These are phyloP conservation scores for Yarrowia osloensis DNA, from an alignment of 805 yeast species.

Conservation along the genomic window DNA sequence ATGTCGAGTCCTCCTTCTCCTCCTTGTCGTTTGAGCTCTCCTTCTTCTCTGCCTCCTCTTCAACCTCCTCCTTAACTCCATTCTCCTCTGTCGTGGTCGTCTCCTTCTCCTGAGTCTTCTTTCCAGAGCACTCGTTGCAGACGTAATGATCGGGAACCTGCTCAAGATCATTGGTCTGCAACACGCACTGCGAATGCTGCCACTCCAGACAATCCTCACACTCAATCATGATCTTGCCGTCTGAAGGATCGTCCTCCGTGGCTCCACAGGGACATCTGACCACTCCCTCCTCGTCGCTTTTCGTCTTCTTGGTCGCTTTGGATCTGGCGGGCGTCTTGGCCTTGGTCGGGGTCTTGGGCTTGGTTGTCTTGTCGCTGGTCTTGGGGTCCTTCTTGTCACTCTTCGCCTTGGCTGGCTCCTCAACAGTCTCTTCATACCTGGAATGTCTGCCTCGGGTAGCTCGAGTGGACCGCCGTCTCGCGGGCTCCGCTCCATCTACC, in stretches of 20 bases:
- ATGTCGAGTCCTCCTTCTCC: background rate
- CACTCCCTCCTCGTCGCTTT: slow-evolving; percentile 31
- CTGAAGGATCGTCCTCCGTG: slow-evolving; percentile 40
- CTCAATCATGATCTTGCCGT: slow-evolving; percentile 57
- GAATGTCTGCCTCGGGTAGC: slow-evolving; percentile 13
- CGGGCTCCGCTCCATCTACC: slow-evolving; percentile 4
- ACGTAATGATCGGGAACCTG: slow-evolving; percentile 55
- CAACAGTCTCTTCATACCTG: background rate
- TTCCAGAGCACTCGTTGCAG: slow-evolving; percentile 55
- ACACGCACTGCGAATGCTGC: slow-evolving; percentile 70
- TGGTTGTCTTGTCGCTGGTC: background rate
- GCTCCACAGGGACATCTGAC: slow-evolving; percentile 42
- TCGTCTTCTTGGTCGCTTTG: background rate
- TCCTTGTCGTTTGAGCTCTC: background rate
- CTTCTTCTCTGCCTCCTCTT: slow-evolving; percentile 29
- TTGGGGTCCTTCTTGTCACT: background rate
- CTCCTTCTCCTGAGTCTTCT: slow-evolving; percentile 32
- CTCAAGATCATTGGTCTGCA: slow-evolving; percentile 47
- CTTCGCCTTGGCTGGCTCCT: background rate
- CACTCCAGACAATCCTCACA: slow-evolving; percentile 66
- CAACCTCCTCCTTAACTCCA: slow-evolving; percentile 21
- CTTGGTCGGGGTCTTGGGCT: background rate
- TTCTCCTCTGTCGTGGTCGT: background rate
- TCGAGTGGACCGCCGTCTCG: slow-evolving; percentile 6
- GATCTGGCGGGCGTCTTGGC: background rate